Evolutionary conservation across 495 filamentous ascomycete species (phyloP).

Genomic region (Thermochaetoides thermophila): DNA sequence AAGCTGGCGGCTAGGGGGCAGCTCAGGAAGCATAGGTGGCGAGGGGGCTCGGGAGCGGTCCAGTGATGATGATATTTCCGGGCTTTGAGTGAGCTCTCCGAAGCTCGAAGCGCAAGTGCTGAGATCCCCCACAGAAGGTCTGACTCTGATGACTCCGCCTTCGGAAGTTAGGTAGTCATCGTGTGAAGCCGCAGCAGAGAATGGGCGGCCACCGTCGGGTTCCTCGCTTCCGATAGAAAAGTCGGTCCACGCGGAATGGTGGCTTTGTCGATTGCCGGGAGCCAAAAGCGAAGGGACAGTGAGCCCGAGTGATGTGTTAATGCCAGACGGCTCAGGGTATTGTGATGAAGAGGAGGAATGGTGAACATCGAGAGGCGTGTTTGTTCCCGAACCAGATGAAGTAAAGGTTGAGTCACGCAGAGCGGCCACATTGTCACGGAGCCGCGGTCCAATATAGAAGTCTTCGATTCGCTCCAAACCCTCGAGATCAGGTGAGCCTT

Average conservation of each 20-base stretch:
- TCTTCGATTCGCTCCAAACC: slow-evolving; percentile 19
- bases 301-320: slow-evolving; percentile 21
- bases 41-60: slow-evolving; percentile 8
- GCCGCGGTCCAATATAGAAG: slow-evolving; percentile 19
- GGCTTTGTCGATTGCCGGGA: slow-evolving; percentile 33
- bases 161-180: too few species aligned
- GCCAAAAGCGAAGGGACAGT: slow-evolving; percentile 28
- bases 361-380: slow-evolving; percentile 14
- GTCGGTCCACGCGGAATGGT: slow-evolving; percentile 41
- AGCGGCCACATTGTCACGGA: slow-evolving; percentile 19
- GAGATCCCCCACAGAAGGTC: slow-evolving; percentile 7
- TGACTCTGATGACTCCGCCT: too few species aligned
- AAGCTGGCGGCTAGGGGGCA: slow-evolving; percentile 15
- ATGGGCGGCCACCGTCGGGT: slow-evolving; percentile 11
- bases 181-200: too few species aligned
- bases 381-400: slow-evolving; percentile 19
- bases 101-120: slow-evolving; percentile 11
- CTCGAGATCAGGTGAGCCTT: too few species aligned
- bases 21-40: slow-evolving; percentile 14
- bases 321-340: too few species aligned
- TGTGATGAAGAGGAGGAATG: too few species aligned
- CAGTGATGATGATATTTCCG: slow-evolving; percentile 11
- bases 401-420: slow-evolving; percentile 20
- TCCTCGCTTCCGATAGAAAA: slow-evolving; percentile 37
- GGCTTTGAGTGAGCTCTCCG: slow-evolving; percentile 11